Evolutionary conservation across 75 land plant species (phyloP).

Genomic region (Selaginella tamariscina): DNA sequence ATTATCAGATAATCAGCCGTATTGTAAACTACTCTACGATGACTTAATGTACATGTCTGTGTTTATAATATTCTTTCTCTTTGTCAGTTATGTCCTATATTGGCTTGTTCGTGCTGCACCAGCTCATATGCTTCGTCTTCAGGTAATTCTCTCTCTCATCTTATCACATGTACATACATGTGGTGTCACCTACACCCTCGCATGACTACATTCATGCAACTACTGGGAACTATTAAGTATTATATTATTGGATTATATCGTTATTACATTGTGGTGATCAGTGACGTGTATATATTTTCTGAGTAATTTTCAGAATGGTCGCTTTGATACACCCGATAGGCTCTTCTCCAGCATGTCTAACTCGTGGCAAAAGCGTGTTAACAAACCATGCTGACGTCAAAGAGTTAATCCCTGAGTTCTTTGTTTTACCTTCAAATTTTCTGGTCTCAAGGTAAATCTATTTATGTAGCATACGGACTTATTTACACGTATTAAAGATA

Average conservation of each 20-base stretch:
- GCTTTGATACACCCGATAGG: conserved; percentile 43
- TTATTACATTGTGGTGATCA: no score
- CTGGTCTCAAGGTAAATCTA: conserved; percentile 28
- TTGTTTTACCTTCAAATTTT: conserved; percentile 29
- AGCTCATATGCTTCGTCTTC: conserved; percentile 45
- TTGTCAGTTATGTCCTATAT: conserved; percentile 36
- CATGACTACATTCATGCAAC: no score
- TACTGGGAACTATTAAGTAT: no score
- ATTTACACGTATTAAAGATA: no score
- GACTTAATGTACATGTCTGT: no score
- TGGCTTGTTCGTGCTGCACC: conserved; percentile 48
- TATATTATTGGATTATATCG: no score
- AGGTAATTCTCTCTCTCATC: no score
- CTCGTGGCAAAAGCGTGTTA: conserved; percentile 37
- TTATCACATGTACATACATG: no score
- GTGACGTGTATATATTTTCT: not conserved
- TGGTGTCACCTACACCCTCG: no score
- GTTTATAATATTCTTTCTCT: not conserved
- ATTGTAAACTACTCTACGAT: no score
- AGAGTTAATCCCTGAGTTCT: conserved; percentile 41
- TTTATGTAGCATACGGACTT: not conserved
- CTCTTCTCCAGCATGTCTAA: conserved; percentile 33
- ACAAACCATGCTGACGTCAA: conserved; percentile 38
- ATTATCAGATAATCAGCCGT: no score
- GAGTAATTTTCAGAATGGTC: conserved; percentile 29